Base-by-base conservation (phyloP, 2,329 filamentous ascomycete genomes). In the Cladosporium sp. region DNA sequence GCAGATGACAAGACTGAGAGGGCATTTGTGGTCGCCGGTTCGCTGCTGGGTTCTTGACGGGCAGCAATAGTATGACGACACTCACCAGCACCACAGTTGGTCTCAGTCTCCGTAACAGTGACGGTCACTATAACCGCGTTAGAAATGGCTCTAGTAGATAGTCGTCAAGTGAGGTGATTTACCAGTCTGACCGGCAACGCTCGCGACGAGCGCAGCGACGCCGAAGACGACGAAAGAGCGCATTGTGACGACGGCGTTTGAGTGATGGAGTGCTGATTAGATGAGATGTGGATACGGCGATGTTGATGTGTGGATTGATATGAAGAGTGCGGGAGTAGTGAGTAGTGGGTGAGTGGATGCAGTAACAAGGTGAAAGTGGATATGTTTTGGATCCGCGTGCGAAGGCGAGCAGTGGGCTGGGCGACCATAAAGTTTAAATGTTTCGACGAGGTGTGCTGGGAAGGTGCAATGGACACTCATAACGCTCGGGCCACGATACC, bases 81-180 rank as follows among this genome's bases (percentile, higher is more conserved):
- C 57, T 49, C 42, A 59, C 57, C 50, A 59, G 50, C 51, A 59
- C 50, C 49, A 51, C 57, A 59, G 37, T 52, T 22, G 34, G 57
- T 54, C 50, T 52, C 49, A 14, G 54, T 57, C 28, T 50, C 43
- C 7, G 57, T 59, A 40, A 55, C 40, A 36, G 57, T 59, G 57
- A 55, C 50, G 25, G 57, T 59, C 30, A 59, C 57, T 59, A n/a
- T 20, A 15, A 34, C 14, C 12, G 30, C 38, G 50, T 59, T 38
- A 59, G 50, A 19, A 34, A 22, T 28, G 19, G 37, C 40, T n/a
- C n/a, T 17, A 12, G 36, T 28, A 22, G 30, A 12, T 5, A 11
- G 38, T 15, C 19, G 12, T 2, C 2, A 6, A 28, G 22, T 39
- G 49, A 39, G 36, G 19, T 14, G 12, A 22, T 36, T 12, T 49